These are phyloP conservation scores for Rhodotorula babjevae DNA, from an alignment of 768 basidiomycete genomes.

Conservation along the genomic window DNA sequence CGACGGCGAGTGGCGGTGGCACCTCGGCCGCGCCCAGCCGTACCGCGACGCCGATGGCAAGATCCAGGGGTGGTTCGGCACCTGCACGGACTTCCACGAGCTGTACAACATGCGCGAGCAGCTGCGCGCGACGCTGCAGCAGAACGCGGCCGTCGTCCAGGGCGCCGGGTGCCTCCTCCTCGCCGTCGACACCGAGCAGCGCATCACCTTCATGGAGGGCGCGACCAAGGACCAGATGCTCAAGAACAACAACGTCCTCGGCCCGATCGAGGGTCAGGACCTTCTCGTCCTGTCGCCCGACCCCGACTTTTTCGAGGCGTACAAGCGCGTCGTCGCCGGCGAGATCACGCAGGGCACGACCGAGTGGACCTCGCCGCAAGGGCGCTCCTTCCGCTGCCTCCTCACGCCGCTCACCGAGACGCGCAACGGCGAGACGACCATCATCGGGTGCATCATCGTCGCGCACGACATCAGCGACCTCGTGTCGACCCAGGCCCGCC, in stretches of 20 bases:
- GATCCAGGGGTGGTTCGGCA: slow-evolving; percentile 37
- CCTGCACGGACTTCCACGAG: slow-evolving; percentile 40
- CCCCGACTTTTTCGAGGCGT: neutral
- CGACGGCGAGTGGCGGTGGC: slow-evolving; percentile 38
- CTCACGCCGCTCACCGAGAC: slow-evolving; percentile 27
- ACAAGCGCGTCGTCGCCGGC: slow-evolving; percentile 15
- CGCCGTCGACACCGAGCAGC: slow-evolving; percentile 16
- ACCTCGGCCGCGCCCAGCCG: slow-evolving; percentile 33
- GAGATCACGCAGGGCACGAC: neutral
- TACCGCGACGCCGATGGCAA: slow-evolving; percentile 25
- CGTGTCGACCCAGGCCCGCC: slow-evolving; percentile 19
- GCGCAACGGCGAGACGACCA: slow-evolving; percentile 8
- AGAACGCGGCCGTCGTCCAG: slow-evolving; percentile 24
- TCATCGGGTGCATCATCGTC: slow-evolving; percentile 37
- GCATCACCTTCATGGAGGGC: slow-evolving; percentile 26
- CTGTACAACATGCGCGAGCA: slow-evolving; percentile 34
- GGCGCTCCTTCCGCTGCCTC: slow-evolving; percentile 12
- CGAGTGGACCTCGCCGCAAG: neutral
- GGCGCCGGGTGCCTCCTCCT: slow-evolving; percentile 26
- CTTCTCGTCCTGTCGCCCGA: slow-evolving; percentile 1
- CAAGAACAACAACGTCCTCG: neutral
- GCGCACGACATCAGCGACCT: slow-evolving; percentile 37
- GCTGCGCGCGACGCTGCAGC: slow-evolving; percentile 18
- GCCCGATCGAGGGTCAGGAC: slow-evolving; percentile 6
- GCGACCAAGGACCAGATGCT: slow-evolving; percentile 8